Base-by-base conservation (phyloP, 176 grass and related monocot genomes). In the Canna indica region DNA sequence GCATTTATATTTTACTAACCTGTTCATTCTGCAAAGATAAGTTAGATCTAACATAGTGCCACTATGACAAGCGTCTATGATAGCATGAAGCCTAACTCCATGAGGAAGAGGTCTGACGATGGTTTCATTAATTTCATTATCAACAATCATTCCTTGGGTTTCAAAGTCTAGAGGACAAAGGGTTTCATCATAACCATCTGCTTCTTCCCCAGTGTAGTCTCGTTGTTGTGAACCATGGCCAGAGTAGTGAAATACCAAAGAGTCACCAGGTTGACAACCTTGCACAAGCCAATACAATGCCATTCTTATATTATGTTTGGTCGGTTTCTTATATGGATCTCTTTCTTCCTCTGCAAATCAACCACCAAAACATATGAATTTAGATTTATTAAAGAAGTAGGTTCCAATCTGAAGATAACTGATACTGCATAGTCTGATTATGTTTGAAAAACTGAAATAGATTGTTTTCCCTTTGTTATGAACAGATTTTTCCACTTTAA, bases 211-310 rank as follows among this genome's bases (percentile, higher is more conserved):
- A 58, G 32, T 87, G 50, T 99, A 90, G 77, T 81, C 81, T 75
- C 84, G 82, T 69, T 93, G 89, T 59, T 99, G 94, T 36, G 94
- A 75, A 39, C 94, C 94, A 73, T 99, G 94, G 6, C 94, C 94
- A 70, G 94, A 99, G 88, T 86, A 99, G 81, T 99, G 94, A 29
- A 99, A 99, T 48, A 99, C 89, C 84, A 99, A 78, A 4, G 94
- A 99, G 53, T 99, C 94, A 44, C 94, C 94, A 73, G 90, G 86
- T 36, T 90, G 94, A 65, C 94, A 93, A 74, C 80, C 89, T 85
- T 93, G 86, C 35, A 99, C 70, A 67, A 99, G 89, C 94, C 94
- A 99, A 77, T 81, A 88, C 81, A 99, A 79, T 47, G 94, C 94
- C 94, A 90, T 99, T 73, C 75, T 87, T 75, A 99, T 88, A 74